Evolutionary conservation across 2,329 filamentous ascomycete species (phyloP), one percentile per base, ranked within the genome.

Genomic region (Zelopaecilomyces penicillatus): DNA sequence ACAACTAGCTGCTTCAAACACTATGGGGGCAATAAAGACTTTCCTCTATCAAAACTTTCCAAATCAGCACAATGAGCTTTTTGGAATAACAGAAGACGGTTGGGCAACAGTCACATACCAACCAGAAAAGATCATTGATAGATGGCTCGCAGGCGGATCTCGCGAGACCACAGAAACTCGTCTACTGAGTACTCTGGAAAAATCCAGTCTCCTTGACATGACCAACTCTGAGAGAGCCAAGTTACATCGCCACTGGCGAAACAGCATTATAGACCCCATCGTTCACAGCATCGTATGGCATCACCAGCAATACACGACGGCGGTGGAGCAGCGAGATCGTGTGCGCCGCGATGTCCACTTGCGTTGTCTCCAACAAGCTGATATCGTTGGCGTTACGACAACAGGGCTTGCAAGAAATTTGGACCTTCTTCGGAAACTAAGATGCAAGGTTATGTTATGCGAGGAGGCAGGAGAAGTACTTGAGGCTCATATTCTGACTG

Each of bases 391-490:
- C 0, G 61, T 80, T 2, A 83, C 79, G 0, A 83, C 80, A 0
- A 76, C 73, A 0, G 78, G 78, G 0, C 61, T 83, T 2, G 79
- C 80, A 0, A 61, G 64, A 19, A 71, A 76, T 11, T 57, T 78
- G 0, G 58, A 66, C 0, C 50, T 75, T 1, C 62, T 85, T 0
- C 65, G 69, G 6, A 66, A 67, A 6, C 47, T 82, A 2, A 55
- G 61, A 5, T 63, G 65, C 30, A 82, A 82, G 48, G 71, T 83
- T 0, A 57, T 86, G 11, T 57, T 86, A 1, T 83, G 77, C 31
- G 82, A 87, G 56, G 82, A 87, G 54, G 82, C 82, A 2, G 82
- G 75, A 0, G 82, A 87, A 49, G 76, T 86, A 0, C 65, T 85
- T 30, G 83, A 87, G 56, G 68, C 76, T 0, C 80, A 85, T 47